A percentile compares a stretch with the other conserved stretches of the same genome.
Conservation (phyloP, 345 rosid species). For the Murraya paniculata region DNA sequence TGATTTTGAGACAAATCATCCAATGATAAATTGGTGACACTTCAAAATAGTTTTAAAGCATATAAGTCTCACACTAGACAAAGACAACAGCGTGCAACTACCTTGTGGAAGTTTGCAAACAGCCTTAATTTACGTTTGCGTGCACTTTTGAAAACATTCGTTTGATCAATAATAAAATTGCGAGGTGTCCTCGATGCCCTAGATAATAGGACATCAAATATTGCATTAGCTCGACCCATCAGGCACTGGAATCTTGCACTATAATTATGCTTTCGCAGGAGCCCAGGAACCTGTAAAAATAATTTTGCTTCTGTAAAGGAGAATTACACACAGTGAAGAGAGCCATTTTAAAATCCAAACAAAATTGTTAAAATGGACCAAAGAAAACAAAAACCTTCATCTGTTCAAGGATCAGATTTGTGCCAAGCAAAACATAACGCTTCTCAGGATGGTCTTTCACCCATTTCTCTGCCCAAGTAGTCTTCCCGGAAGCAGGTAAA, state of each 20-base stretch:
- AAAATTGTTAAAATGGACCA: not conserved
- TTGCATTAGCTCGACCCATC: constrained; percentile 24
- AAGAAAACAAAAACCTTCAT: constrained; percentile 29
- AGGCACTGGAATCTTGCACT: constrained; percentile 26
- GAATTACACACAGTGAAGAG: not conserved
- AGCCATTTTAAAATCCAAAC: not conserved
- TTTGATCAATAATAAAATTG: constrained; percentile 36
- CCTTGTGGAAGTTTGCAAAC: constrained; percentile 30
- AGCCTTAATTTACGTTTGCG: constrained; percentile 29
- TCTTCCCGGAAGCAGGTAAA: constrained; percentile 39
- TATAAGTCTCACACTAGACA: not conserved
- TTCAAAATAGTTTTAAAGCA: not conserved
- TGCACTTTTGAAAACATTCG: constrained; percentile 38
- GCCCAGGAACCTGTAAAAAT: constrained; percentile 29
- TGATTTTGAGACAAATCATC: constrained; percentile 6
- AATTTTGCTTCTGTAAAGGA: not conserved
- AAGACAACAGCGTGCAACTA: not conserved
- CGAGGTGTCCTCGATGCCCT: constrained; percentile 33
- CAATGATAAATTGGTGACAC: not conserved
- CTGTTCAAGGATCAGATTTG: constrained; percentile 37
- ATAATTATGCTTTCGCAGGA: constrained; percentile 23
- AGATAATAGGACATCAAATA: constrained; percentile 23
- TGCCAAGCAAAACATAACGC: constrained; percentile 33
- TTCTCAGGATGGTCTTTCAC: constrained; percentile 35
- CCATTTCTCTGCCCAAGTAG: constrained; percentile 41